phyloP scores from a whole-genome alignment of 2,329 filamentous ascomycete species.

The Fusarium piperis region DNA sequence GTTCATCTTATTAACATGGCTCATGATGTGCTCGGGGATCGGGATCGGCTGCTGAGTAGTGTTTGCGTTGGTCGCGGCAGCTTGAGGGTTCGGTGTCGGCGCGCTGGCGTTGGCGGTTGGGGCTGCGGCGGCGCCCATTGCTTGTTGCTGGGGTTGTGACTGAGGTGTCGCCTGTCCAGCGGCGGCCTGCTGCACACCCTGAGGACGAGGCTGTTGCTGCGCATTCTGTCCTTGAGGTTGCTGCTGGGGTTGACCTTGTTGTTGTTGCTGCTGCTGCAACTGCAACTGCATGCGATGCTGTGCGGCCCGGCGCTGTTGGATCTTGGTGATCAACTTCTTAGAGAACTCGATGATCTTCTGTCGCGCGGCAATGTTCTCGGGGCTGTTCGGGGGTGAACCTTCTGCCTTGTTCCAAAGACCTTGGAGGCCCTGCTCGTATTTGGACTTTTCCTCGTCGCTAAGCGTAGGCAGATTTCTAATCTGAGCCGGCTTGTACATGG shows the following conservation, averaged over 20 bases:
- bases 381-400: conserved; percentile 57
- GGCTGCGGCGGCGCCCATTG: conserved; percentile 9
- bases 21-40: conserved; percentile 56
- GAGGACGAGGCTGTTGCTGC: conserved; percentile 39
- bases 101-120: conserved; percentile 18
- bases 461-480: conserved; percentile 62
- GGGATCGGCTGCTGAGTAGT: conserved; percentile 42
- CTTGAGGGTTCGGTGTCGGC: conserved; percentile 35
- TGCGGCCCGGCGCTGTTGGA: conserved; percentile 53
- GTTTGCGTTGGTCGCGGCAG: conserved; percentile 28
- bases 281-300: conserved; percentile 47
- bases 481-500: conserved; percentile 62
- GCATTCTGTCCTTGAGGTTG: conserved; percentile 37
- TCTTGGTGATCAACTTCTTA: conserved; percentile 63
- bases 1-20: conserved; percentile 59
- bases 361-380: conserved; percentile 60
- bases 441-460: conserved; percentile 63
- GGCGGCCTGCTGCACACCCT: conserved; percentile 30
- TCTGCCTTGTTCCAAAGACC: conserved; percentile 64
- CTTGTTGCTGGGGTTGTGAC: conserved; percentile 26
- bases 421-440: conserved; percentile 67
- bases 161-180: conserved; percentile 37
- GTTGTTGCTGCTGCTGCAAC: conserved; percentile 40
- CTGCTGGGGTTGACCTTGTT: conserved; percentile 35
- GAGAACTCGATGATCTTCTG: conserved; percentile 71